These are phyloP conservation scores for Trypanosoma melophagium DNA, from an alignment of 208 protist genomes.

Conservation along the genomic window DNA sequence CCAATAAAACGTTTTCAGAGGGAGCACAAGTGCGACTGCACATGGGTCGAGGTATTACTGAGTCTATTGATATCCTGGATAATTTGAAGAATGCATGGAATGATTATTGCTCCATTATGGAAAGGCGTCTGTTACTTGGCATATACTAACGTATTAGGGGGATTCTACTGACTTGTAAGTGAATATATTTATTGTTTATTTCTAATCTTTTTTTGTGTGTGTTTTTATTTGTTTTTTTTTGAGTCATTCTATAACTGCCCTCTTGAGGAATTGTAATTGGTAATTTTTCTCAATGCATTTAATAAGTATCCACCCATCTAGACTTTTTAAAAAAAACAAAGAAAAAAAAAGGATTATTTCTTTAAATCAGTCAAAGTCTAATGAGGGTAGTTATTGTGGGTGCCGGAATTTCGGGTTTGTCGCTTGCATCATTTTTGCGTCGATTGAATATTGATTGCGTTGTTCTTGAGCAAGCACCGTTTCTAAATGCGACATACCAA, in stretches of 20 bases:
- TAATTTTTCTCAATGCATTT: too few species aligned
- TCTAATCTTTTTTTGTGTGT: background rate
- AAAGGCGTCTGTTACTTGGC: background rate
- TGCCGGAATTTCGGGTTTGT: conserved; percentile 79
- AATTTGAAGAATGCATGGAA: conserved; percentile 1
- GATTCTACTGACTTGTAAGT: background rate
- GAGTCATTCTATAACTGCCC: too few species aligned
- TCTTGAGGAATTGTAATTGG: too few species aligned
- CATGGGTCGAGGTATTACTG: conserved; percentile 2
- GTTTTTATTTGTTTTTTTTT: background rate
- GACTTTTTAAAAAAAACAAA: too few species aligned
- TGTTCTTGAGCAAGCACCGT: conserved; percentile 82
- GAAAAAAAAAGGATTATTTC: background rate
- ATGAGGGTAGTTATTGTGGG: conserved; percentile 89
- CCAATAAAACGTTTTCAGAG: conserved; percentile 7
- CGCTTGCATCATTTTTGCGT: conserved; percentile 74
- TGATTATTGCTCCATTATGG: conserved; percentile 6
- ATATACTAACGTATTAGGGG: too few species aligned
- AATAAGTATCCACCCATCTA: too few species aligned
- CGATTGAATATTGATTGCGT: conserved; percentile 84
- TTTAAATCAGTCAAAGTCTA: background rate
- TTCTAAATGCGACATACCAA: conserved; percentile 60
- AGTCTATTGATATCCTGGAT: background rate
- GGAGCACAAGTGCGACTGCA: conserved; percentile 19
- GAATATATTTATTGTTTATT: background rate